Evolutionary conservation across 306 rosid species (phyloP).

Genomic region (Ochetophila trinervis): DNA sequence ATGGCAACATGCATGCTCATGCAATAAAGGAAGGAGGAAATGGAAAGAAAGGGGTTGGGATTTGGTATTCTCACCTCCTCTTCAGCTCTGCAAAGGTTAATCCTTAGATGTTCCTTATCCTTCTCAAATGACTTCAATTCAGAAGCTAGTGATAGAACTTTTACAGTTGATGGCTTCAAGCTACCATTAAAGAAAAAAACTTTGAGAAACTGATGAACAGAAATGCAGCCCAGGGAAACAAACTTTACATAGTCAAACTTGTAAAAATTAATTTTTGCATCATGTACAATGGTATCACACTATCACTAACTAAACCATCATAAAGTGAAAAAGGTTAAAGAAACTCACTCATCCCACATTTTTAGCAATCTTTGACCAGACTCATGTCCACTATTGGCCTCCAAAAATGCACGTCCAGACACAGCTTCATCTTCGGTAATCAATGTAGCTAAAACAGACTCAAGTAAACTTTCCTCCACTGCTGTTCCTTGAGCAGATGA

Average conservation of each 20-base stretch:
- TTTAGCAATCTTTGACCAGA: conserved; percentile 56
- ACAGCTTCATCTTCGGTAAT: conserved; percentile 37
- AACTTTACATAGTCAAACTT: neutral
- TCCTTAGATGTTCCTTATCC: conserved; percentile 70
- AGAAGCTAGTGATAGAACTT: conserved; percentile 61
- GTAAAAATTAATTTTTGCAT: neutral
- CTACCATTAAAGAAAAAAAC: conserved; percentile 35
- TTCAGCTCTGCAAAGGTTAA: conserved; percentile 83
- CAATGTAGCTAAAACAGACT: conserved; percentile 56
- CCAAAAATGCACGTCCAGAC: conserved; percentile 56
- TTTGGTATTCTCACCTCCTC: conserved; percentile 67
- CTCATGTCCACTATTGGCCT: conserved; percentile 49
- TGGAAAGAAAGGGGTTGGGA: neutral
- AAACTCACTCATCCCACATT: conserved; percentile 69
- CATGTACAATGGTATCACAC: conserved; percentile 4
- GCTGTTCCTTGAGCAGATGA: conserved; percentile 39
- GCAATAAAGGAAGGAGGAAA: too few species aligned
- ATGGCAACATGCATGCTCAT: neutral
- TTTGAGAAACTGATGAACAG: conserved; percentile 3
- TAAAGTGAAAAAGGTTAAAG: neutral
- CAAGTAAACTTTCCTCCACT: conserved; percentile 56
- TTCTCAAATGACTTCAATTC: conserved; percentile 61
- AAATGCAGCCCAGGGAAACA: conserved; percentile 5
- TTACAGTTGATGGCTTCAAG: conserved; percentile 61
- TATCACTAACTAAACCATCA: conserved; percentile 3